A percentile compares a stretch with the other conserved stretches of the same genome.
phyloP scores from a whole-genome alignment of 2,329 filamentous ascomycete genomes.

The Shiraia sp. region DNA sequence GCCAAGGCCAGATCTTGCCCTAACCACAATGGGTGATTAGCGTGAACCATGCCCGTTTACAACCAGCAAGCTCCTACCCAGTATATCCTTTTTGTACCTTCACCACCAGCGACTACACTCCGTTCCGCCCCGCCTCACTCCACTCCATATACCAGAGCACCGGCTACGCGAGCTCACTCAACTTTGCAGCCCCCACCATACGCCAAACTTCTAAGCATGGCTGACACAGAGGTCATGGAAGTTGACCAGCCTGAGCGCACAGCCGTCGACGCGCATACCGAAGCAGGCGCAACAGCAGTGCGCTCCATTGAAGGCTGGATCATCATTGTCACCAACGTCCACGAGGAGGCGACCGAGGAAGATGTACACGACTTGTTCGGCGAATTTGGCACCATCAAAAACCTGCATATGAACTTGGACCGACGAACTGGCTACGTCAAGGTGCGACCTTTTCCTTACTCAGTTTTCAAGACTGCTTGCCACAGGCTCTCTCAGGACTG shows the following conservation, averaged over 20 bases:
- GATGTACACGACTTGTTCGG: constrained; percentile 79
- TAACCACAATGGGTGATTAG: too few relatives aligned
- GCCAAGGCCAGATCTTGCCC: too few relatives aligned
- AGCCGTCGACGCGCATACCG: constrained; percentile 67
- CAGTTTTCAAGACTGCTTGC: too few relatives aligned
- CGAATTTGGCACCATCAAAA: constrained; percentile 86
- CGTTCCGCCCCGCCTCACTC: too few relatives aligned
- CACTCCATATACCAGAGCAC: too few relatives aligned
- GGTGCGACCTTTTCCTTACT: constrained; percentile 50
- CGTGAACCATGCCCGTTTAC: too few relatives aligned
- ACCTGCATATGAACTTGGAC: constrained; percentile 81
- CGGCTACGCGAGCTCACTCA: too few relatives aligned
- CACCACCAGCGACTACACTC: too few relatives aligned
- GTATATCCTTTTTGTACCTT: too few relatives aligned
- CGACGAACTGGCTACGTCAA: constrained; percentile 84
- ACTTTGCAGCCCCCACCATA: constrained; percentile 8
- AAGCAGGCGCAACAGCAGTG: constrained; percentile 75
- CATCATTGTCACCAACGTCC: constrained; percentile 81
- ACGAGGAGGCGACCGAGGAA: constrained; percentile 86
- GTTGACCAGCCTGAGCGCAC: constrained; percentile 44
- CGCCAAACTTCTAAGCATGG: constrained; percentile 40
- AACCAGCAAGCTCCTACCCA: too few relatives aligned
- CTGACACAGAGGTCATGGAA: constrained; percentile 51
- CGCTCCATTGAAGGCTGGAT: constrained; percentile 91
- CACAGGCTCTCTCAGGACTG: constrained; percentile 3